Evolutionary conservation across 768 basidiomycete genomes (phyloP).

Genomic region (Leccinum imitatum): DNA sequence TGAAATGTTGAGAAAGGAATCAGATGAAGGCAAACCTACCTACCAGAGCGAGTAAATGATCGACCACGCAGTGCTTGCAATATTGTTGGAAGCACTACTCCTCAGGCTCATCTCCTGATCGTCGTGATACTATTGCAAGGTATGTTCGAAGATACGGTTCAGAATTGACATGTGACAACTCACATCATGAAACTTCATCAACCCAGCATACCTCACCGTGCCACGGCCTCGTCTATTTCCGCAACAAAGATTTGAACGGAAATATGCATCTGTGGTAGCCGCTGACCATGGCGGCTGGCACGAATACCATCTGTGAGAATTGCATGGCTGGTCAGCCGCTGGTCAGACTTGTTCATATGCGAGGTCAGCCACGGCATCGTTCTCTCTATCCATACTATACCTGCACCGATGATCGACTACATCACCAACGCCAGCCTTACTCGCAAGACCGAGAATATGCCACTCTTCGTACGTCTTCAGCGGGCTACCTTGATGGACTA

Average conservation of each 20-base stretch:
- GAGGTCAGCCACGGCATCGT: conserved; percentile 2
- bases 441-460: neutral
- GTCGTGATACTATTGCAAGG: too few relatives aligned
- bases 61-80: too few relatives aligned
- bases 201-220: too few relatives aligned
- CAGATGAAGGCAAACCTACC: too few relatives aligned
- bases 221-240: neutral
- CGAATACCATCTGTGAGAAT: neutral
- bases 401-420: neutral
- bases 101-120: too few relatives aligned
- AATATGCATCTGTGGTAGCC: neutral
- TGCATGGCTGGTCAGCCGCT: neutral
- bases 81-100: too few relatives aligned
- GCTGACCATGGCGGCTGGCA: neutral
- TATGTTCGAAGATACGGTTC: too few relatives aligned
- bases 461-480: conserved; percentile 1
- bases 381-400: neutral
- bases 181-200: too few relatives aligned
- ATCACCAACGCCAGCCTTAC: neutral
- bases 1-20: too few relatives aligned
- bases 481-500: neutral
- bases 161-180: too few relatives aligned
- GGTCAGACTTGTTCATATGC: neutral
- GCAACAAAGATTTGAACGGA: neutral
- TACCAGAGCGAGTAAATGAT: too few relatives aligned